These are phyloP conservation scores for Ceratocystis lukuohia DNA, from an alignment of 2,329 filamentous ascomycete species.

Conservation along the genomic window DNA sequence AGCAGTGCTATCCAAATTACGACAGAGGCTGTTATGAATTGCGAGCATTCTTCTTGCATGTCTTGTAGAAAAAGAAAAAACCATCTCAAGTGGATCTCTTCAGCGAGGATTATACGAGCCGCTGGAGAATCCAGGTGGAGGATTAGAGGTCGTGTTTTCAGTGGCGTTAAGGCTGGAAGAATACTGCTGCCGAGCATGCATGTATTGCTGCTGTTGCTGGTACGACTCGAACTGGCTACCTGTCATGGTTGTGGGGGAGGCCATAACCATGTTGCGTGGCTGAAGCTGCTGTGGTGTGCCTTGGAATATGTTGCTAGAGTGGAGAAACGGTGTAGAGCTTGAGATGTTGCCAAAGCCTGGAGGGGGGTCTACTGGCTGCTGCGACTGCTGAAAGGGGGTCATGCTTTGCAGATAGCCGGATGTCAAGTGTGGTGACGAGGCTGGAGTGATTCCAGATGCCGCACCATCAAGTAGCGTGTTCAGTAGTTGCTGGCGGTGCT, in stretches of 20 bases:
- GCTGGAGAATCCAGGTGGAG: slow-evolving; percentile 11
- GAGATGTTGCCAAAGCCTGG: slow-evolving; percentile 6
- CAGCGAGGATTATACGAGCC: slow-evolving; percentile 8
- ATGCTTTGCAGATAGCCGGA: slow-evolving; percentile 12
- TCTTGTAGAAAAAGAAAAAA: not conserved
- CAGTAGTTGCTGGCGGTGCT: slow-evolving; percentile 13
- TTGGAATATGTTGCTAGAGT: slow-evolving; percentile 3
- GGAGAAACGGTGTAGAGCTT: not conserved
- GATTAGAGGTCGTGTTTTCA: not conserved
- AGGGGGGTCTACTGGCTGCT: slow-evolving; percentile 4
- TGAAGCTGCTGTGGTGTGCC: slow-evolving; percentile 11
- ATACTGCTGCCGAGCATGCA: slow-evolving; percentile 6
- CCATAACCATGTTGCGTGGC: slow-evolving; percentile 9
- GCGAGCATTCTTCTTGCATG: not conserved
- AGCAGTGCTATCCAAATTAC: no score
- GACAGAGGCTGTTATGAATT: no score
- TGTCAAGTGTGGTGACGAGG: not conserved
- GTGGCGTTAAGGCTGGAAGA: not conserved
- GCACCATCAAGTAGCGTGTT: slow-evolving; percentile 7
- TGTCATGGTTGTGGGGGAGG: not conserved
- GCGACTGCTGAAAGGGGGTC: slow-evolving; percentile 10
- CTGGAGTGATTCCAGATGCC: slow-evolving; percentile 8
- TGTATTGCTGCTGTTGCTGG: slow-evolving; percentile 3
- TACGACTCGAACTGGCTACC: not conserved
- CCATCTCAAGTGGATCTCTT: not conserved